Evolutionary conservation across 1,139 yeast species (phyloP), one percentile per base, ranked within the genome.

Genomic region (Eremothecium cymbalariae): DNA sequence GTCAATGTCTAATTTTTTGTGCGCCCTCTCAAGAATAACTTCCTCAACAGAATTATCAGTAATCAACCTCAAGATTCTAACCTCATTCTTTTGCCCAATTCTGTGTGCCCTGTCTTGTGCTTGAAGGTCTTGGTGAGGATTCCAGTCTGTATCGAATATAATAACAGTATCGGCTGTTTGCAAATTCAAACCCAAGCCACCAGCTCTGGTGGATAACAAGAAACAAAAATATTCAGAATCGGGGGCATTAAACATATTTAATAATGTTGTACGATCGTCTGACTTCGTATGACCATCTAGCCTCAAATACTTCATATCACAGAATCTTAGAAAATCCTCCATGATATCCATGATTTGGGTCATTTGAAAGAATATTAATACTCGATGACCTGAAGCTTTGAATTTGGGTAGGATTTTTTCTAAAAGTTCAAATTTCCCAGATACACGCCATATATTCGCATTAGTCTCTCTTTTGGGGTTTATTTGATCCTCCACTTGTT

Each of bases 81-180:
- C 94, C 55, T 80, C 93, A 53, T 82, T 81, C 65, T 82, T 82
- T 56, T 83, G 94, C 29, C 94, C 94, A 60, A 83, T 82, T 65
- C 94, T 72, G 62, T 83, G 94, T 0, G 94, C 94, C 64, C 94
- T 73, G 57, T 84, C 94, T 59, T 82, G 90, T 6, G 94, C 94
- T 60, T 83, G 94, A 52, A 83, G 70, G 72, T 83, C 94, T 59
- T 83, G 94, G 63, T 83, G 94, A 3, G 94, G 94, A 55, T 83
- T 83, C 90, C 93, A 82, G 66, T 83, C 94, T 6, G 93, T 80
- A 55, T 83, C 94, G 51, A 82, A 82, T 41, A 83, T 82, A 46
- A 83, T 78, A 32, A 83, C 94, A 0, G 94, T 82, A 60, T 83
- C 94, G 4, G 94, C 94, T 8, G 93, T 77, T 60, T 83, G 94